Conservation (phyloP, 176 grass and related monocot species). For the Avena atlantica region DNA sequence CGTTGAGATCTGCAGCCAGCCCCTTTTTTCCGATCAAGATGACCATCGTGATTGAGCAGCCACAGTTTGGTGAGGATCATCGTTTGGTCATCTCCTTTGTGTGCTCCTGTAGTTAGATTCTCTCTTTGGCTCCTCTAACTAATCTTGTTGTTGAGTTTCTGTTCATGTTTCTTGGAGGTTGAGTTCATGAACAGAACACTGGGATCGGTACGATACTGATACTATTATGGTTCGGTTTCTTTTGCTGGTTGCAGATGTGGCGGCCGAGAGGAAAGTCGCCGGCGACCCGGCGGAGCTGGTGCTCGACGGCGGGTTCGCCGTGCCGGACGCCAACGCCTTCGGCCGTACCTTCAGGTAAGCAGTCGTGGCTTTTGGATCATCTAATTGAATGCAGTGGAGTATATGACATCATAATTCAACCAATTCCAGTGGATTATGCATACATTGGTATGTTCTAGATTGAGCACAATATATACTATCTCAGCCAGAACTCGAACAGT, state of each 20-base stretch:
- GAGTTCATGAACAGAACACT: background rate
- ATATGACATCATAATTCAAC: background rate
- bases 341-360: slow-evolving; percentile 78
- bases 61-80: slow-evolving; percentile 54
- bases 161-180: background rate
- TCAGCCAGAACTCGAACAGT: background rate
- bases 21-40: slow-evolving; percentile 34
- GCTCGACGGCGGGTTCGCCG: slow-evolving; percentile 71
- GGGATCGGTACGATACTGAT: background rate
- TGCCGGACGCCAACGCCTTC: slow-evolving; percentile 83
- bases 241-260: slow-evolving; percentile 20
- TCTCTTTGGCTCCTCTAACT: background rate
- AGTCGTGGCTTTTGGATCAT: background rate
- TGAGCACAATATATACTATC: background rate
- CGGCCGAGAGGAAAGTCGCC: slow-evolving; percentile 46
- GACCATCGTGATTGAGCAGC: slow-evolving; percentile 77
- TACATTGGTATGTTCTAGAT: background rate
- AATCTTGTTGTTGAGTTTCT: background rate
- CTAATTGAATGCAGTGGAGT: background rate
- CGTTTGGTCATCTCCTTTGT: background rate
- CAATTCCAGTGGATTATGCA: background rate
- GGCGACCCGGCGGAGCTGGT: slow-evolving; percentile 46
- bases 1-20: background rate
- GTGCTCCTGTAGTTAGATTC: background rate
- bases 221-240: background rate